Evolutionary conservation across 345 rosid genomes (phyloP).

Genomic region (Laguncularia racemosa): DNA sequence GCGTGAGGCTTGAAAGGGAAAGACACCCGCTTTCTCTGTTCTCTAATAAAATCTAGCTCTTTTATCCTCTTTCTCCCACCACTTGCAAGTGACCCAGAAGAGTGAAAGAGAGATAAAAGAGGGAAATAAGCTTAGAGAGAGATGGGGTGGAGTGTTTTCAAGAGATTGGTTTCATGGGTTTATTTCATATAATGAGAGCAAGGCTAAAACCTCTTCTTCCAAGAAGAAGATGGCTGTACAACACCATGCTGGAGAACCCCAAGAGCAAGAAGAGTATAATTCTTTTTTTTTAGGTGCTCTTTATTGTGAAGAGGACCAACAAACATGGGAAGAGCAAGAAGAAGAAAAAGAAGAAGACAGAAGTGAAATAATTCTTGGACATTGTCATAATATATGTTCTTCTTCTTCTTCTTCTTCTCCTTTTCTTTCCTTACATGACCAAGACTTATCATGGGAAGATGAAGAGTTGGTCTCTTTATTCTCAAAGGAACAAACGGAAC

Average conservation of each 20-base stretch:
- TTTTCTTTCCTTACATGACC: constrained; percentile 37
- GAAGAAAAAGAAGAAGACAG: constrained; percentile 18
- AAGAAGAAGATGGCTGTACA: constrained; percentile 49
- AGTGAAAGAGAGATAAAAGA: no score
- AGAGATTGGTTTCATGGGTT: no score
- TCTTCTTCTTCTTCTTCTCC: constrained; percentile 7
- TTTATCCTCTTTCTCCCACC: no score
- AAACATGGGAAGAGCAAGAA: constrained; percentile 45
- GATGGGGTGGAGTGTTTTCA: no score
- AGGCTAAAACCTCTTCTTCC: constrained; percentile 23
- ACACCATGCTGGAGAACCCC: constrained; percentile 13
- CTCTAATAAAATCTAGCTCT: no score
- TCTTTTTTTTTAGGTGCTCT: constrained; percentile 42
- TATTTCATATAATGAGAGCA: no score
- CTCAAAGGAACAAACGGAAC: constrained; percentile 45
- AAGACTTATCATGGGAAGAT: constrained; percentile 74
- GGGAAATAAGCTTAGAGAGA: no score
- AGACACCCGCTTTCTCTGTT: no score
- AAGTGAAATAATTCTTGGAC: constrained; percentile 6
- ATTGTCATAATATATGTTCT: background rate
- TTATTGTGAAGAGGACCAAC: constrained; percentile 56
- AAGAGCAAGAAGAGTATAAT: constrained; percentile 12
- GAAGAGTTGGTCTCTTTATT: constrained; percentile 62
- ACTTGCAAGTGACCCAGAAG: no score
- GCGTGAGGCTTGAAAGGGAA: no score